phyloP scores from a whole-genome alignment of 495 filamentous ascomycete genomes.

The Terfezia claveryi region DNA sequence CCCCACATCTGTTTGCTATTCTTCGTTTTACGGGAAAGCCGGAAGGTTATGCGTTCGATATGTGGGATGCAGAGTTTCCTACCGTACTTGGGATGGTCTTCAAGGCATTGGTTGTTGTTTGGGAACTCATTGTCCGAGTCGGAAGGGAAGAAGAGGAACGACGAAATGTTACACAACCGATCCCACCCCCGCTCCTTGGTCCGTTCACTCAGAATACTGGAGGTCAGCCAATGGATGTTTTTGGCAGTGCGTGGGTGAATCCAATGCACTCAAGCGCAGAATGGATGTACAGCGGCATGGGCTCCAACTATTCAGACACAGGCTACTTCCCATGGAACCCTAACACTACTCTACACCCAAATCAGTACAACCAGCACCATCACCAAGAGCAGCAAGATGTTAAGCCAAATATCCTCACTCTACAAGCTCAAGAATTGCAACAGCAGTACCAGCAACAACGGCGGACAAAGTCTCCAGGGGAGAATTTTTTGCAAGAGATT shows the following conservation, averaged over 20 bases:
- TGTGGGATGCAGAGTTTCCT: conserved; percentile 14
- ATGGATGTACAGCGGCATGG: neutral
- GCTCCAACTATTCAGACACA: neutral
- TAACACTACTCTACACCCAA: neutral
- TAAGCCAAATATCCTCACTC: neutral
- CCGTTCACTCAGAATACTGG: neutral
- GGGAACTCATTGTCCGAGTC: conserved; percentile 14
- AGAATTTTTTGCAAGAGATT: conserved; percentile 11
- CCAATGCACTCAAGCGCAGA: neutral
- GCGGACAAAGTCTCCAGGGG: conserved; percentile 5
- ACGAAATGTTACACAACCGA: neutral
- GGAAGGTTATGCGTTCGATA: conserved; percentile 8
- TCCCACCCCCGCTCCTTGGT: neutral
- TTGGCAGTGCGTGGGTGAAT: neutral
- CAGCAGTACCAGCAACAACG: neutral
- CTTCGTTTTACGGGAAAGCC: conserved; percentile 9
- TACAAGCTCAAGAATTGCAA: neutral
- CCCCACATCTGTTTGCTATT: conserved; percentile 10
- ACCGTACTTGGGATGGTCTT: conserved; percentile 14
- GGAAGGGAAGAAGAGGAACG: neutral
- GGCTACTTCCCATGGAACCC: neutral
- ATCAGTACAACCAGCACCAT: neutral
- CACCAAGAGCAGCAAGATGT: neutral
- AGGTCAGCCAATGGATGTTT: neutral
- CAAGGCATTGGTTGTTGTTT: conserved; percentile 16